Percentiles rank a stretch among this genome's conserved stretches.
phyloP scores from a whole-genome alignment of 805 yeast species.

The Kodamaea laetipori region DNA sequence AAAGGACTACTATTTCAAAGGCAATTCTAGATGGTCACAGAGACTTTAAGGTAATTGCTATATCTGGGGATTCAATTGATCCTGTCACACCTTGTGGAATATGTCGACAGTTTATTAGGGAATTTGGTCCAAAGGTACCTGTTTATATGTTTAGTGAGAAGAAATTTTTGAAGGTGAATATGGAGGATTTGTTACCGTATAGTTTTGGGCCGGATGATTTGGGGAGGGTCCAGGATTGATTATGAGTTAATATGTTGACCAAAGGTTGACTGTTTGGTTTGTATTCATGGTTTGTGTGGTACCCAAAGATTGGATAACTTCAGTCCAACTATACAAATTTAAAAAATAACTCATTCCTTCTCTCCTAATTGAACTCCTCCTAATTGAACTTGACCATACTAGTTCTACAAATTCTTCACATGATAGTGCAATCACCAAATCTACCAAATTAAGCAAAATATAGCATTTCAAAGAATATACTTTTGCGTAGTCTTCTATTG shows the following conservation, averaged over 20 bases:
- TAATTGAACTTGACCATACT: no score
- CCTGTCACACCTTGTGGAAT: constrained; percentile 90
- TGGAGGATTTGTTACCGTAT: constrained; percentile 71
- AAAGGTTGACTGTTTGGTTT: not conserved
- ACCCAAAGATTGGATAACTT: no score
- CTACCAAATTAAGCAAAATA: no score
- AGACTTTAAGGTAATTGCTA: constrained; percentile 60
- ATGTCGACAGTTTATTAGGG: constrained; percentile 87
- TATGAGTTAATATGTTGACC: not conserved
- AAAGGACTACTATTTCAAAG: constrained; percentile 38
- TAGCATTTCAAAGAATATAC: no score
- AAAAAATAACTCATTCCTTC: no score
- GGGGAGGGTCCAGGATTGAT: constrained; percentile 10
- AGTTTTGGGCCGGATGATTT: constrained; percentile 85
- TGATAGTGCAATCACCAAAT: no score
- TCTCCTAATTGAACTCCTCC: no score
- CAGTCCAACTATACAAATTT: no score
- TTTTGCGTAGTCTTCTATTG: no score
- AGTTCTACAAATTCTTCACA: no score
- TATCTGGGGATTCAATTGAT: constrained; percentile 58
- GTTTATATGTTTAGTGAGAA: constrained; percentile 65
- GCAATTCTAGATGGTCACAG: constrained; percentile 44
- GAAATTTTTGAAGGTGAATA: constrained; percentile 42
- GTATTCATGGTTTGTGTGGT: no score
- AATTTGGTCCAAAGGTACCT: constrained; percentile 63